Conservation (phyloP, 352 stramenopile species). For the Discostella stelligera region DNA sequence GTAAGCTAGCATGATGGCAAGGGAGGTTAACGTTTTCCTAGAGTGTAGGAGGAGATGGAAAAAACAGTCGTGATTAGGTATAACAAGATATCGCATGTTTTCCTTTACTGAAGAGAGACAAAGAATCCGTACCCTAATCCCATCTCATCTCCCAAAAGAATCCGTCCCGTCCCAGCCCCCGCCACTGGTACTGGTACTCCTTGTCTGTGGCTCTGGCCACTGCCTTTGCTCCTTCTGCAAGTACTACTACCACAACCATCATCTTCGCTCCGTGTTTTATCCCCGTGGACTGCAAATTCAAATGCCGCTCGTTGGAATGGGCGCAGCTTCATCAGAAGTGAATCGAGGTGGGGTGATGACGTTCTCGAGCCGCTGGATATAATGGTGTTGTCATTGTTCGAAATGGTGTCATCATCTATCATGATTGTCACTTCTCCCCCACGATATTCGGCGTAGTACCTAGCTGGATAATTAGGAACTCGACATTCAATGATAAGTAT, state of each 20-base stretch:
- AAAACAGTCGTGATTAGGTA: background rate
- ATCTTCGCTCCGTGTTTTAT: background rate
- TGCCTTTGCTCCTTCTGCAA: background rate
- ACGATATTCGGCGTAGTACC: no score
- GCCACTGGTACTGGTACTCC: slow-evolving; percentile 5
- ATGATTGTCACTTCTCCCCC: background rate
- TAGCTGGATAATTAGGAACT: no score
- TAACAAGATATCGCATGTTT: background rate
- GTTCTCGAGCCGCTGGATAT: background rate
- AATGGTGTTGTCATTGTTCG: background rate
- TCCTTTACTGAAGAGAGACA: background rate
- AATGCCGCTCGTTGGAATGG: slow-evolving; percentile 69
- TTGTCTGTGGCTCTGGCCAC: background rate
- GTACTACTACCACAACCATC: background rate
- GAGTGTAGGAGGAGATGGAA: background rate
- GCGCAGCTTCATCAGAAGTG: slow-evolving; percentile 53
- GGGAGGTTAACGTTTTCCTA: slow-evolving; percentile 72
- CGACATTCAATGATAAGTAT: no score
- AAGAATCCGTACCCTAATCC: slow-evolving; percentile 50
- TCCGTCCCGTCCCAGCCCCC: slow-evolving; percentile 51
- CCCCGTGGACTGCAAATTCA: slow-evolving; percentile 58
- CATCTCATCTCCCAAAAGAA: slow-evolving; percentile 76
- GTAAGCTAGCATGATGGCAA: slow-evolving; percentile 77
- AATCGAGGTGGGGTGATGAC: slow-evolving; percentile 23
- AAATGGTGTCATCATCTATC: background rate